Evolutionary conservation across 2,329 filamentous ascomycete species (phyloP).

Genomic region (Trichoderma sp.): DNA sequence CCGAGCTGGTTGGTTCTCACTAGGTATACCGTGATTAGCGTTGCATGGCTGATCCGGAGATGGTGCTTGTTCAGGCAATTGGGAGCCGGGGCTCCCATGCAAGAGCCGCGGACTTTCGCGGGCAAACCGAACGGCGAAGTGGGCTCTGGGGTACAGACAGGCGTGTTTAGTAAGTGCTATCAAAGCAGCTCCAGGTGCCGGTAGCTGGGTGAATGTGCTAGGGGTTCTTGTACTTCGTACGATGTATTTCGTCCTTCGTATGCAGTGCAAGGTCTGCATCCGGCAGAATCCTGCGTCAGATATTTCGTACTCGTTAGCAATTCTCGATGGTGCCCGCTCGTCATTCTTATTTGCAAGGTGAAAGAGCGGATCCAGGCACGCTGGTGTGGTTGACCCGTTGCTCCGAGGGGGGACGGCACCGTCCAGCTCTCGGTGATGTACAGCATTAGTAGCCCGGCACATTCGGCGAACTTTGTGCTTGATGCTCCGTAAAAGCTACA

Average conservation of each 20-base stretch:
- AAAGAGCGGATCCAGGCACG: background rate
- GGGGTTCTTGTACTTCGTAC: background rate
- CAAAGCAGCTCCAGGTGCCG: background rate
- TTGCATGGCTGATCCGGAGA: conserved; percentile 26
- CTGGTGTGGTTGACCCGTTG: background rate
- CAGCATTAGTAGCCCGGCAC: background rate
- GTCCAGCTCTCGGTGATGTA: conserved; percentile 1
- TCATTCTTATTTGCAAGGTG: background rate
- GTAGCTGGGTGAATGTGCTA: background rate
- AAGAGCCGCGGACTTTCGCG: conserved; percentile 21
- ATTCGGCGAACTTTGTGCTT: conserved; percentile 10
- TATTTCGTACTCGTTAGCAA: background rate
- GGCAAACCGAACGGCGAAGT: conserved; percentile 21
- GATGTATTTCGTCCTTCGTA: background rate
- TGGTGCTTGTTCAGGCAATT: conserved; percentile 27
- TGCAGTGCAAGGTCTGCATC: background rate
- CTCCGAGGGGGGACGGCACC: background rate
- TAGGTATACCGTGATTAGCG: conserved; percentile 21
- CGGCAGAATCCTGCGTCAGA: background rate
- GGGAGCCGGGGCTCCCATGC: conserved; percentile 22
- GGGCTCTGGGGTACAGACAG: conserved; percentile 17
- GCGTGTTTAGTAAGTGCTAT: conserved; percentile 1
- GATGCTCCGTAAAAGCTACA: background rate
- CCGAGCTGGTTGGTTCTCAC: conserved; percentile 20
- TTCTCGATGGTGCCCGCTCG: background rate